Percentiles rank a stretch among this genome's conserved stretches.
These are phyloP conservation scores for Xeromyces bisporus DNA, from an alignment of 495 filamentous ascomycete species.

Conservation along the genomic window DNA sequence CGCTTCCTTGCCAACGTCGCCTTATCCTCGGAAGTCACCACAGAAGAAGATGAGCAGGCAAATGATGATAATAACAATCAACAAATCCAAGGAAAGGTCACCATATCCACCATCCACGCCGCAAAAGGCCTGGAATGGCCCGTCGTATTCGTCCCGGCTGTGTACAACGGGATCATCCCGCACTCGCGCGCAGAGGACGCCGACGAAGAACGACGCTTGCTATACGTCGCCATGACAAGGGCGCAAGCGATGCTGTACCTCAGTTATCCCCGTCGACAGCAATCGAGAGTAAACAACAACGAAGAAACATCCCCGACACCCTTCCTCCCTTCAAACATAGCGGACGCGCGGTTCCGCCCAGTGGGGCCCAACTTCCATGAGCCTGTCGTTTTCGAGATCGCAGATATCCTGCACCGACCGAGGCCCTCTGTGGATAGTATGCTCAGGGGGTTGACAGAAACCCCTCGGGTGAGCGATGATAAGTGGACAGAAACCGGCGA, in stretches of 20 bases:
- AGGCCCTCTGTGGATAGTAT: slow-evolving; percentile 35
- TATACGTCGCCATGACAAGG: slow-evolving; percentile 97
- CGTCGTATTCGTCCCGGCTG: slow-evolving; percentile 82
- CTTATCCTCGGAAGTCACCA: slow-evolving; percentile 57
- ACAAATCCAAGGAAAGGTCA: slow-evolving; percentile 43
- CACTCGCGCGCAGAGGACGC: slow-evolving; percentile 82
- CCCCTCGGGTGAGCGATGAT: slow-evolving; percentile 41
- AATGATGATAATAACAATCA: slow-evolving; percentile 30
- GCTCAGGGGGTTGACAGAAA: slow-evolving; percentile 22
- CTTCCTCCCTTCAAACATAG: slow-evolving; percentile 38
- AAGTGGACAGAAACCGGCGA: slow-evolving; percentile 45
- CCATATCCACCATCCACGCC: slow-evolving; percentile 91
- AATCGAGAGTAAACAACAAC: slow-evolving; percentile 20
- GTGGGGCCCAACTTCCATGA: slow-evolving; percentile 41
- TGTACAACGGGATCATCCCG: slow-evolving; percentile 84
- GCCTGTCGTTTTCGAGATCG: slow-evolving; percentile 38
- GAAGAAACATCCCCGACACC: slow-evolving; percentile 46
- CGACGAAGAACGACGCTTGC: slow-evolving; percentile 75
- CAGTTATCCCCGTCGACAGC: slow-evolving; percentile 56
- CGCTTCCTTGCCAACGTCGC: slow-evolving; percentile 82
- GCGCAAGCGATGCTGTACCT: slow-evolving; percentile 85
- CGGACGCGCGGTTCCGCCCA: slow-evolving; percentile 32
- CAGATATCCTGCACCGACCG: slow-evolving; percentile 43
- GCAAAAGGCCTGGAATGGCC: slow-evolving; percentile 98
- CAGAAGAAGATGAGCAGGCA: slow-evolving; percentile 29